Conservation (phyloP, 805 yeast species). For the Barnettozyma vustinii region DNA sequence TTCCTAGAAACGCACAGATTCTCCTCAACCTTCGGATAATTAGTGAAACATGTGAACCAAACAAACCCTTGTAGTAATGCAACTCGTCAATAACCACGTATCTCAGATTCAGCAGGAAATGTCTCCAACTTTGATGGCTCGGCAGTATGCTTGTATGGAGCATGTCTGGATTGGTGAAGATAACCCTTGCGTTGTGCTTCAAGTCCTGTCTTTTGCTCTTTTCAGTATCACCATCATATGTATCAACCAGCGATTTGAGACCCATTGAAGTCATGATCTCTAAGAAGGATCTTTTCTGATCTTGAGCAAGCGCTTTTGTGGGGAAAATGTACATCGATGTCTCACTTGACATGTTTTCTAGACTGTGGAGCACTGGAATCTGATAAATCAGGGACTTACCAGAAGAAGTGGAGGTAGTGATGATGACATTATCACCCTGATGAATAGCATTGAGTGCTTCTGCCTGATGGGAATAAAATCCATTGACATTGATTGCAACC, state of each 20-base stretch:
- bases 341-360: slow-evolving; percentile 34
- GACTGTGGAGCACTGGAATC: slow-evolving; percentile 60
- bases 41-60: slow-evolving; percentile 88
- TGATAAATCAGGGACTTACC: slow-evolving; percentile 95
- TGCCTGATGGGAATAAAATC: slow-evolving; percentile 77
- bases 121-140: slow-evolving; percentile 65
- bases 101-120: slow-evolving; percentile 56
- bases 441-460: slow-evolving; percentile 61
- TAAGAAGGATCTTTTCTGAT: slow-evolving; percentile 78
- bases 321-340: slow-evolving; percentile 91
- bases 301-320: slow-evolving; percentile 96
- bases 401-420: slow-evolving; percentile 93
- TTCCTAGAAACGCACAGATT: slow-evolving; percentile 49
- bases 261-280: slow-evolving; percentile 50
- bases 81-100: slow-evolving; percentile 80
- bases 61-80: slow-evolving; percentile 84
- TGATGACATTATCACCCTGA: slow-evolving; percentile 62
- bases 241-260: slow-evolving; percentile 51
- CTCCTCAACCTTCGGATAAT: slow-evolving; percentile 78
- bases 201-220: slow-evolving; percentile 45
- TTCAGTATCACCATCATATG: slow-evolving; percentile 94
- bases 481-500: slow-evolving; percentile 44
- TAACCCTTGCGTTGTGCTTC: slow-evolving; percentile 62
- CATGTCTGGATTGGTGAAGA: slow-evolving; percentile 95
- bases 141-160: slow-evolving; percentile 84